Conservation (phyloP, 2,329 filamentous ascomycete genomes). For the Xylaria sp. region DNA sequence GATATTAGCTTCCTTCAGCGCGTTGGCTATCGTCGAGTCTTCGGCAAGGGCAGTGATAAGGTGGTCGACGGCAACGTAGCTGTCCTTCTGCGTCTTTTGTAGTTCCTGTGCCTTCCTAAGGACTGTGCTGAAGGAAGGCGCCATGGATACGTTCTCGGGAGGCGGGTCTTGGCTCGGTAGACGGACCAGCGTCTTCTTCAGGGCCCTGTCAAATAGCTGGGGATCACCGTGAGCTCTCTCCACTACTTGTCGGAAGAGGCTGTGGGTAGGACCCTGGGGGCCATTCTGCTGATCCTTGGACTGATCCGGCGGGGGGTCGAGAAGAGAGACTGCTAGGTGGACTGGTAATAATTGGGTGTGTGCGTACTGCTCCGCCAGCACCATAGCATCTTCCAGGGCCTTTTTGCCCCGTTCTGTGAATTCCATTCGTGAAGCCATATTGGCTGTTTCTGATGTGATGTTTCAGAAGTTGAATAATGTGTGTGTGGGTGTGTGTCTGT, state of each 20-base stretch:
- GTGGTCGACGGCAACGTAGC: conserved; percentile 92
- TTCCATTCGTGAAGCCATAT: conserved; percentile 78
- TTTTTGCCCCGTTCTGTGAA: conserved; percentile 94
- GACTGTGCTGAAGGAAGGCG: conserved; percentile 79
- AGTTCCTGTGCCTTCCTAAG: conserved; percentile 84
- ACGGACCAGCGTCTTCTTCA: conserved; percentile 91
- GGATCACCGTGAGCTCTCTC: conserved; percentile 92
- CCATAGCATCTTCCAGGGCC: conserved; percentile 85
- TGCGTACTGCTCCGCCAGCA: conserved; percentile 83
- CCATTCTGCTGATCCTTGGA: conserved; percentile 84
- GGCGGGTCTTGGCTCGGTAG: conserved; percentile 93
- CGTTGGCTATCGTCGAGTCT: conserved; percentile 72
- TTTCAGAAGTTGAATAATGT: conserved; percentile 16
- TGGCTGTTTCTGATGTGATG: conserved; percentile 36
- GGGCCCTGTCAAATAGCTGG: conserved; percentile 81
- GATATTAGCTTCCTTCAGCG: conserved; percentile 83
- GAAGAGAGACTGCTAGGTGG: conserved; percentile 82
- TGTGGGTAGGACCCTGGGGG: conserved; percentile 63
- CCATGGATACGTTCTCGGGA: conserved; percentile 82
- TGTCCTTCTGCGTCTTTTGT: conserved; percentile 97
- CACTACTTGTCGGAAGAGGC: conserved; percentile 93
- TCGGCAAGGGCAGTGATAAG: conserved; percentile 85
- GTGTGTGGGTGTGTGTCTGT: neutral
- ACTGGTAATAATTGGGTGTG: conserved; percentile 90
- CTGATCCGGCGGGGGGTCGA: conserved; percentile 73